Evolutionary conservation across 306 rosid species (phyloP).

Genomic region (Astragalus glycyphyllos): DNA sequence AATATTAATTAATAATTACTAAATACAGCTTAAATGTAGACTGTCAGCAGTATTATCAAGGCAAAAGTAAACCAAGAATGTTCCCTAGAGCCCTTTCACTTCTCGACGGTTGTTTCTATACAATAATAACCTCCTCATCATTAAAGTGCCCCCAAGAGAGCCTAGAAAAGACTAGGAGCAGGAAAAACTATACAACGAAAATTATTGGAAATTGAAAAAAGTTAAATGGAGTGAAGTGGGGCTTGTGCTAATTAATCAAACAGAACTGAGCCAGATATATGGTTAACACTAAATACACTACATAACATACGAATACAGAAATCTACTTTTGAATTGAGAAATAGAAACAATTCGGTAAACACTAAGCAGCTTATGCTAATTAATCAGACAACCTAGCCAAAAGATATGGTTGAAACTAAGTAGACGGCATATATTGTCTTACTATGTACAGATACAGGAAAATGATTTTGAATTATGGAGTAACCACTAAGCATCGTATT

Average conservation of each 20-base stretch:
- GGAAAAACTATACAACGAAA: neutral
- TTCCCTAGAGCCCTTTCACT: neutral
- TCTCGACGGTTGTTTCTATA: neutral
- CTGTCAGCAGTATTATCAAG: neutral
- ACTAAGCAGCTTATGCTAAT: slow-evolving; percentile 30
- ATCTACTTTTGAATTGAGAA: slow-evolving; percentile 25
- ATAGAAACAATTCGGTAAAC: neutral
- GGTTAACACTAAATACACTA: slow-evolving; percentile 32
- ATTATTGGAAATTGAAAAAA: slow-evolving; percentile 11
- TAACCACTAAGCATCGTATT: slow-evolving; percentile 28
- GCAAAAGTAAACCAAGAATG: slow-evolving; percentile 6
- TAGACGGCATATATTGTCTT: slow-evolving; percentile 30
- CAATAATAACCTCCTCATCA: neutral
- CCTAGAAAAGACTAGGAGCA: neutral
- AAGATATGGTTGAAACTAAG: slow-evolving; percentile 37
- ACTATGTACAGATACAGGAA: slow-evolving; percentile 30
- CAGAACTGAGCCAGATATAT: slow-evolving; percentile 24
- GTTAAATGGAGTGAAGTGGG: neutral
- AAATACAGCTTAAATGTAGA: neutral
- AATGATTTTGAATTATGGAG: slow-evolving; percentile 34
- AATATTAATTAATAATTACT: no score
- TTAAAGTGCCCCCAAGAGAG: neutral
- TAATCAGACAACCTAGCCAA: slow-evolving; percentile 22
- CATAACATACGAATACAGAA: slow-evolving; percentile 10
- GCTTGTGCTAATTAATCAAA: slow-evolving; percentile 33